Percentiles rank a stretch among this genome's conserved stretches.
phyloP scores from a whole-genome alignment of 495 filamentous ascomycete species.

The Aspergillus biplanus region DNA sequence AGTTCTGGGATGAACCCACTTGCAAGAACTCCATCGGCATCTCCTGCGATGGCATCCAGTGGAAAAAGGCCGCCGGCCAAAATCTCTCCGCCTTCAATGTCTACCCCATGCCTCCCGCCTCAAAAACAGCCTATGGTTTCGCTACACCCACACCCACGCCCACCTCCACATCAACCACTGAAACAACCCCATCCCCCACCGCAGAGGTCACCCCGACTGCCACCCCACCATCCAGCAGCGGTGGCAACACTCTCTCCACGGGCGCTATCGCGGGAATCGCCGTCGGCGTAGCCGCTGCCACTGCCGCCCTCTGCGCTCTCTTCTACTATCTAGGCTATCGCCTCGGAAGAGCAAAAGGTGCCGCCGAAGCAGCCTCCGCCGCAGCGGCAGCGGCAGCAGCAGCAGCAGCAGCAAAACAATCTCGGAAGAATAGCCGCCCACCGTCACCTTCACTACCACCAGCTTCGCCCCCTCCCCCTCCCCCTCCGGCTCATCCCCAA shows the following conservation, averaged over 20 bases:
- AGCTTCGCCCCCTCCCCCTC: not conserved
- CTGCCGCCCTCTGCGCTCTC: conserved; percentile 42
- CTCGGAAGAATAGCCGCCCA: not conserved
- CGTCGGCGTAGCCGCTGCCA: conserved; percentile 38
- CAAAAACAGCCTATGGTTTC: conserved; percentile 5
- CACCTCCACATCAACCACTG: not conserved
- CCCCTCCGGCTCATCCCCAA: not conserved
- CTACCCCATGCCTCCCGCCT: conserved; percentile 17
- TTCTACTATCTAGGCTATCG: conserved; percentile 35
- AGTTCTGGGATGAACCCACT: conserved; percentile 14
- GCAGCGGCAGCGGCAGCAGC: not conserved
- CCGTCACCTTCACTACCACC: not conserved
- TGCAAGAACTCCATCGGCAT: conserved; percentile 17
- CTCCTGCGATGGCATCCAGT: conserved; percentile 11
- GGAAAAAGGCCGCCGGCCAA: conserved; percentile 9
- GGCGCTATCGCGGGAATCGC: conserved; percentile 41
- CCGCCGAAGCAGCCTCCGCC: not conserved
- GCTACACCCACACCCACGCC: conserved; percentile 11
- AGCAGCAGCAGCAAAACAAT: not conserved
- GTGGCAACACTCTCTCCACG: conserved; percentile 14
- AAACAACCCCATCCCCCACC: conserved; percentile 6
- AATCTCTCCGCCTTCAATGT: conserved; percentile 24
- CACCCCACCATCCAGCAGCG: not conserved
- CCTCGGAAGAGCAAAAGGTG: not conserved
- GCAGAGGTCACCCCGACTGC: conserved; percentile 4